Conservation (phyloP, 2,329 filamentous ascomycete genomes). For the Penicillium sp. region DNA sequence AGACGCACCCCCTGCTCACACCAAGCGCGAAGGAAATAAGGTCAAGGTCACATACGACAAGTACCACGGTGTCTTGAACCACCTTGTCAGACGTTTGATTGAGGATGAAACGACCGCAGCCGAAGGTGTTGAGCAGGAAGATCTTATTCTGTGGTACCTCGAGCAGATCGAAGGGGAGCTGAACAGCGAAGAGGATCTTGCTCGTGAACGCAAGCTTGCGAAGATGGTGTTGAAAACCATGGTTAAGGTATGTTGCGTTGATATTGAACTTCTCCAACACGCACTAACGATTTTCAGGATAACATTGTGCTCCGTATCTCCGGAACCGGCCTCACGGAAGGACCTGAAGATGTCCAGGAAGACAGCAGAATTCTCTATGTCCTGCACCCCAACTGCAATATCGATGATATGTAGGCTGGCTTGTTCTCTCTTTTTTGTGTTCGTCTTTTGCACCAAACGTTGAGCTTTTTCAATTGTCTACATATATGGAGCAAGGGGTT, state of each 20-base stretch:
- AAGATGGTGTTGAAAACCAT: slow-evolving; percentile 91
- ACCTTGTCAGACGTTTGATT: slow-evolving; percentile 78
- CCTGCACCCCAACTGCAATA: slow-evolving; percentile 88
- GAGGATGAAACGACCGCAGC: slow-evolving; percentile 75
- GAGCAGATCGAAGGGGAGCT: slow-evolving; percentile 87
- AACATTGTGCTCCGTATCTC: slow-evolving; percentile 63
- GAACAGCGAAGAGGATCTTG: slow-evolving; percentile 76
- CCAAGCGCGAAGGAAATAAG: slow-evolving; percentile 55
- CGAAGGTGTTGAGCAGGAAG: slow-evolving; percentile 82
- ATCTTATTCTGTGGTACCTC: slow-evolving; percentile 83
- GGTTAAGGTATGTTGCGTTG: slow-evolving; percentile 71
- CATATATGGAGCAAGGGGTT: slow-evolving; percentile 27
- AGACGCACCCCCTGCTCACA: slow-evolving; percentile 39
- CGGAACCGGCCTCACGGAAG: slow-evolving; percentile 85
- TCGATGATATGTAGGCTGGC: slow-evolving; percentile 64
- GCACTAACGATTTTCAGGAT: slow-evolving; percentile 45
- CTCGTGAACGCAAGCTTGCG: slow-evolving; percentile 70
- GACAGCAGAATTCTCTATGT: slow-evolving; percentile 71
- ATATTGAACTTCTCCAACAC: background rate
- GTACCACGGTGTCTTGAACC: slow-evolving; percentile 86
- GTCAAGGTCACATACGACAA: slow-evolving; percentile 95
- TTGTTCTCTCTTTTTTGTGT: slow-evolving; percentile 12
- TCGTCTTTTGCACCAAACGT: slow-evolving; percentile 15
- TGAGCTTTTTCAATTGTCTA: slow-evolving; percentile 27
- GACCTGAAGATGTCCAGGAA: slow-evolving; percentile 57